These are phyloP conservation scores for Kodamaea hsintzibuensis DNA, from an alignment of 805 yeast species.

Conservation along the genomic window DNA sequence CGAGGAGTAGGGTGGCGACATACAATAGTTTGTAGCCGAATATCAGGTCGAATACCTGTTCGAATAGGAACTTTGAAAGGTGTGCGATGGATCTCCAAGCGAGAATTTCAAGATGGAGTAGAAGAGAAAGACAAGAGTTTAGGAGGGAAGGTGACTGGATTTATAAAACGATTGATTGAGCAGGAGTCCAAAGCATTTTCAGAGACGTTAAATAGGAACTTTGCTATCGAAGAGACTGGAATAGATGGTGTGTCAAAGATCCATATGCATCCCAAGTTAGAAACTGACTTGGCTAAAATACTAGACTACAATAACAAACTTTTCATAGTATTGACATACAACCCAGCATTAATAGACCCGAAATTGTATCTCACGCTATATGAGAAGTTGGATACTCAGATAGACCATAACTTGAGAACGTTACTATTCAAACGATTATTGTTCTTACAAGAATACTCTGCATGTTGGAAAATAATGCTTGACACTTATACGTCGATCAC, in stretches of 20 bases:
- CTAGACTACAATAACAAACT: constrained; percentile 33
- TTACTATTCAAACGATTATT: constrained; percentile 28
- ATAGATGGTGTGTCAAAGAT: background rate
- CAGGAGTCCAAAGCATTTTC: constrained; percentile 1
- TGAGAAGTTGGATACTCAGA: constrained; percentile 16
- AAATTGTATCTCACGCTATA: constrained; percentile 23
- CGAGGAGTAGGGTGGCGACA: background rate
- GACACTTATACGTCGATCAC: constrained; percentile 28
- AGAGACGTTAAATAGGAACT: background rate
- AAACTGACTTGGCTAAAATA: constrained; percentile 19
- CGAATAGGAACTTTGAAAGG: background rate
- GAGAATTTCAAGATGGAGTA: background rate
- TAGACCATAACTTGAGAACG: constrained; percentile 21
- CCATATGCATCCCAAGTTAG: constrained; percentile 10
- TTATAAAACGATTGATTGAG: background rate
- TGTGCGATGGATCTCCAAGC: background rate
- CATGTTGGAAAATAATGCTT: constrained; percentile 32
- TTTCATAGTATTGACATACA: constrained; percentile 28
- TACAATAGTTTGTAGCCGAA: background rate
- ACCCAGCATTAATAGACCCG: constrained; percentile 35
- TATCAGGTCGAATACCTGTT: background rate
- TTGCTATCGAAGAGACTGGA: background rate
- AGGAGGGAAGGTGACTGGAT: background rate
- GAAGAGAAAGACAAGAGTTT: background rate
- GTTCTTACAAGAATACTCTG: constrained; percentile 31